These are phyloP conservation scores for Pestalotiopsis sp. DNA, from an alignment of 2,329 filamentous ascomycete species.

Conservation along the genomic window DNA sequence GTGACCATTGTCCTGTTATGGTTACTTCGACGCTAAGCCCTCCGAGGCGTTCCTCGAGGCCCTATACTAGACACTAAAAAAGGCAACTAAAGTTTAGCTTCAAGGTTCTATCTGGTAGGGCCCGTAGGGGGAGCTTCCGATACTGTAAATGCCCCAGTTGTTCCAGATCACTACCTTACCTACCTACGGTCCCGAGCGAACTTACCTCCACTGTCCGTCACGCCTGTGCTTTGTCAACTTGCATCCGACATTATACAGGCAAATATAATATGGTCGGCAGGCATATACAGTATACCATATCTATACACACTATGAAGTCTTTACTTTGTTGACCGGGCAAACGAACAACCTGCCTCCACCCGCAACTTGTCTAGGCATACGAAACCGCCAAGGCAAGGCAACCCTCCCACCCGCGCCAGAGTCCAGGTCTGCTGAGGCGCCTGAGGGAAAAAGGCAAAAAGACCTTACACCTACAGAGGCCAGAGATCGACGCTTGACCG, in stretches of 20 bases:
- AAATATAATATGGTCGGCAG: neutral
- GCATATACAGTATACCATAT: neutral
- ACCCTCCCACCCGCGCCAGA: neutral
- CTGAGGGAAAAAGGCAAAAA: neutral
- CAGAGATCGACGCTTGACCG: neutral
- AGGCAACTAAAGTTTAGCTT: too few relatives aligned
- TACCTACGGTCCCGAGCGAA: neutral
- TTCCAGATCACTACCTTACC: neutral
- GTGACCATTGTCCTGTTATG: too few relatives aligned
- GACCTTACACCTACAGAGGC: neutral
- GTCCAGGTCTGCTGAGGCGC: neutral
- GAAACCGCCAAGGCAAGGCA: slow-evolving; percentile 6
- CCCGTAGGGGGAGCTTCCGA: too few relatives aligned
- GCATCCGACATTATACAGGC: neutral
- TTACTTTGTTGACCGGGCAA: neutral
- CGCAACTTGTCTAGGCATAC: neutral
- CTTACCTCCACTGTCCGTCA: neutral
- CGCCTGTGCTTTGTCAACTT: too few relatives aligned
- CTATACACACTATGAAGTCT: neutral
- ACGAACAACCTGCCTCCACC: neutral
- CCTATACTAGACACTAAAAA: too few relatives aligned
- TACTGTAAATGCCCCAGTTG: neutral
- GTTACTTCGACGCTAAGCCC: neutral
- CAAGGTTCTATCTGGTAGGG: too few relatives aligned
- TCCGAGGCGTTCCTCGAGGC: neutral